Base-by-base conservation (phyloP, 2,329 filamentous ascomycete species). In the Pseudogymnoascus sp. region DNA sequence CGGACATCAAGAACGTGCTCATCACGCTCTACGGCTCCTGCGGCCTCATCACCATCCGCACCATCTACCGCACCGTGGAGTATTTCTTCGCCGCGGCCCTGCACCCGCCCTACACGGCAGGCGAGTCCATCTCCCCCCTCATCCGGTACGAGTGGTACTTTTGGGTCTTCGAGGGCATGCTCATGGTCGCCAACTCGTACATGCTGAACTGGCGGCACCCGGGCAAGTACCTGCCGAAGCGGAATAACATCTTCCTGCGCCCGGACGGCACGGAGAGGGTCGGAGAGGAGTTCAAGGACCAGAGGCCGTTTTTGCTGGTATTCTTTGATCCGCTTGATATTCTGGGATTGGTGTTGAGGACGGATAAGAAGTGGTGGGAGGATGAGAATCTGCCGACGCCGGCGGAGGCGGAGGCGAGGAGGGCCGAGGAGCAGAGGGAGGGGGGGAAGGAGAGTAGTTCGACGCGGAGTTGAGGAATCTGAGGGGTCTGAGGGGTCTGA, bases 61-160 rank as follows among this genome's bases (percentile, higher is more conserved):
- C 83, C 63, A 77, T 86, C 63, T 87, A 79, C 69, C 80, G 84
- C 7, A 77, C 82, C 0, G 77, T 84, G n/a, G 83, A 87, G 72
- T 86, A 83, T 73, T 85, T 84, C 66, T 77, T 76, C 61, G 70
- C 81, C n/a, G 74, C 78, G 0, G 67, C 72, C 26, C 71, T 80
- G 11, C 73, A 80, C 23, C 73, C 76, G 17, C 42, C 42, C 2
- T 74, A 74, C 6, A 75, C 72, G 19, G 67, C 72, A 47, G 73
- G 76, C 31, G 21, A 63, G 1, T 70, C 76, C 36, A 71, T 73
- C 3, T 67, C 61, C 31, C 77, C 80, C 0, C 72, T 83, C 21
- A 65, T 85, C n/a, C 76, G 81, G 21, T 81, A 84, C 67, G 83
- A 86, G 71, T 83, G 78, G 78, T 85, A 79, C 71, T 86, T 86